Evolutionary conservation across 805 yeast species (phyloP), one percentile per base, ranked within the genome.

Genomic region (Tetrapisispora phaffii): DNA sequence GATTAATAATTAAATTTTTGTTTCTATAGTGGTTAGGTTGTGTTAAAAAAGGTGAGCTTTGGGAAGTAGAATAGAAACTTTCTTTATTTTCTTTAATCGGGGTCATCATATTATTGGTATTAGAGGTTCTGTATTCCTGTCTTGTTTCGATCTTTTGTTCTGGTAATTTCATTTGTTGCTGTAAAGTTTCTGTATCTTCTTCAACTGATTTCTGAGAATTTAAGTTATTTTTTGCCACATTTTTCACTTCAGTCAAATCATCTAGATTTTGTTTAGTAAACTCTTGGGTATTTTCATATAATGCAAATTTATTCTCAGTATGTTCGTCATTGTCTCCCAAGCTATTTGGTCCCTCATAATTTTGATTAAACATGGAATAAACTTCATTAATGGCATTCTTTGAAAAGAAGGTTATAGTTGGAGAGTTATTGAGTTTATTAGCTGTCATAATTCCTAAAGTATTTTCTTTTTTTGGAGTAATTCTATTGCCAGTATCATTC

Each of bases 371-470:
- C 87, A 87, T 84, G 15, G 76, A 73, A 49, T 75, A 68, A 0
- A 87, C 80, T 52, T 86, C 96, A 44, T 77, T 75, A 46, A 79
- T 74, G 2, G 95, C 90, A 54, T 79, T 77, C 42, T 79, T 77
- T 0, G 95, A 82, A 57, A 74, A 82, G 56, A 81, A 66, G 0
- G 96, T 88, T 50, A 83, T 73, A 0, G 96, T 87, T 0, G 94
- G 95, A 0, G 94, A 82, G 13, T 70, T 67, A 3, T 77, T 74
- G 26, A 56, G 42, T 16, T 53, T 42, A 15, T 16, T 45, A 36
- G 35, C 34, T n/a, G 44, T 34, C 12, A 45, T 39, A 12, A 26
- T 39, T 6, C 41, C 44, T 13, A 44, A 37, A 24, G 44, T 33
- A 24, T 17, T 10, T 10, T 31, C 37, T 9, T 37, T 39, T 17